These are phyloP conservation scores for Aspergillus arachidicola DNA, from an alignment of 2,329 filamentous ascomycete species.

Conservation along the genomic window DNA sequence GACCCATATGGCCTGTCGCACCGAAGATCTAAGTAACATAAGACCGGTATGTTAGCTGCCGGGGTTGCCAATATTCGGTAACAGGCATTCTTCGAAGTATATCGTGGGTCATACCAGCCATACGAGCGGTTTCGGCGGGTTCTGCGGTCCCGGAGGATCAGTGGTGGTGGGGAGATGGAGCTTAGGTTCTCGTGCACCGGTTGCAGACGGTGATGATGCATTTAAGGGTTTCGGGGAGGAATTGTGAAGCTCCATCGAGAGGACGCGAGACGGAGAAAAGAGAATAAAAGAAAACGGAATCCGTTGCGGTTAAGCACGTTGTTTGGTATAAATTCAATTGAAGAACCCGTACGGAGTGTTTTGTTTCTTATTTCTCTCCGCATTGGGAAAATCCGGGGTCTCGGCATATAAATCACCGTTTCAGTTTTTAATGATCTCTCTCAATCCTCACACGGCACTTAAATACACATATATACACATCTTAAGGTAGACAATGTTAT, in stretches of 20 bases:
- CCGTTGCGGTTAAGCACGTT: neutral
- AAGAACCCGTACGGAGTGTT: too few relatives aligned
- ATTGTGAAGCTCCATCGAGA: conserved; percentile 29
- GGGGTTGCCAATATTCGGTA: neutral
- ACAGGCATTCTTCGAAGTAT: neutral
- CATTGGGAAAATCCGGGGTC: conserved; percentile 26
- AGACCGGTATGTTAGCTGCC: neutral
- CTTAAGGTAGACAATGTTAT: neutral
- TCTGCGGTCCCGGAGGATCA: conserved; percentile 74
- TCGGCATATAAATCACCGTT: neutral
- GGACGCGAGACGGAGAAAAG: neutral
- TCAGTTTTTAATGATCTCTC: neutral
- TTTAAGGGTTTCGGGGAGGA: conserved; percentile 25
- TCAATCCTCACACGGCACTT: neutral
- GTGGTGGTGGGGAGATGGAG: conserved; percentile 78
- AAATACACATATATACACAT: neutral
- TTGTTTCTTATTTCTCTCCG: conserved; percentile 21
- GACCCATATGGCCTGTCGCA: conserved; percentile 95
- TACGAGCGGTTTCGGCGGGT: conserved; percentile 73
- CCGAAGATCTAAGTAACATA: conserved; percentile 71
- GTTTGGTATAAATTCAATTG: neutral
- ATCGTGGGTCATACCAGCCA: conserved; percentile 72
- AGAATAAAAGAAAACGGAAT: conserved; percentile 5
- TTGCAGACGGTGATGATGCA: conserved; percentile 27
- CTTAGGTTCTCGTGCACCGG: conserved; percentile 40